A percentile compares a stretch with the other conserved stretches of the same genome.
These are phyloP conservation scores for Ceratocystis variospora DNA, from an alignment of 2,329 filamentous ascomycete species.

Conservation along the genomic window DNA sequence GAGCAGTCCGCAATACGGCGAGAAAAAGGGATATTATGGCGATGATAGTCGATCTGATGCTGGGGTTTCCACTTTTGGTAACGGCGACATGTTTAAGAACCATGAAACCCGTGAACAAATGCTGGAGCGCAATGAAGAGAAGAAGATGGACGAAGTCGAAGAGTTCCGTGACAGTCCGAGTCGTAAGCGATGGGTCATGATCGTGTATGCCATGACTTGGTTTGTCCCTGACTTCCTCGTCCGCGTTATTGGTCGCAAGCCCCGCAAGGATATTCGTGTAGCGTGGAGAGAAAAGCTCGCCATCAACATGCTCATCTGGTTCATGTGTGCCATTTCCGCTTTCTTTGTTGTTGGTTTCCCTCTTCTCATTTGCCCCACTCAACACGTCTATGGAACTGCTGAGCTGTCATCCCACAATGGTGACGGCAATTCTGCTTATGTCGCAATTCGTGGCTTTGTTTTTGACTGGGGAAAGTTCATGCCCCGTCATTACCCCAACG, in stretches of 20 bases:
- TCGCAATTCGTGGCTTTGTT: conserved; percentile 77
- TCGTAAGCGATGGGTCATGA: conserved; percentile 79
- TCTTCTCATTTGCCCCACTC: conserved; percentile 73
- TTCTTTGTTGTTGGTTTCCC: conserved; percentile 92
- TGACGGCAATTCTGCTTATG: conserved; percentile 51
- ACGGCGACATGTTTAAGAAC: conserved; percentile 96
- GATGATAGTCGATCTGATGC: conserved; percentile 87
- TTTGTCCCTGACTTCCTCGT: conserved; percentile 77
- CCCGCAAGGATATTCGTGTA: conserved; percentile 77
- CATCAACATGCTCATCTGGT: conserved; percentile 96
- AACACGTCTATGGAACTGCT: conserved; percentile 67
- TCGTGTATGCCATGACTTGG: conserved; percentile 75
- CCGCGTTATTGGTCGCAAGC: conserved; percentile 64
- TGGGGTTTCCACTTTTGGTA: conserved; percentile 77
- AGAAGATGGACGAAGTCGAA: conserved; percentile 80
- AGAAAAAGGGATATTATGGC: conserved; percentile 70
- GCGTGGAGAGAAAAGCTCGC: conserved; percentile 96
- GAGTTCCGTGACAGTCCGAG: conserved; percentile 62
- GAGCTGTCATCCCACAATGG: conserved; percentile 67
- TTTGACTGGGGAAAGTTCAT: conserved; percentile 67
- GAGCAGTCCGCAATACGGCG: conserved; percentile 47
- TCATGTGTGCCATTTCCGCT: conserved; percentile 58
- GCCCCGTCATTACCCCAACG: conserved; percentile 62
- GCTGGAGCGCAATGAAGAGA: conserved; percentile 87
- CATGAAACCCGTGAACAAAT: conserved; percentile 87